Percentiles rank a stretch among this genome's conserved stretches.
Conservation (phyloP, 805 yeast species). For the Zygosaccharomyces gambellarensis region DNA sequence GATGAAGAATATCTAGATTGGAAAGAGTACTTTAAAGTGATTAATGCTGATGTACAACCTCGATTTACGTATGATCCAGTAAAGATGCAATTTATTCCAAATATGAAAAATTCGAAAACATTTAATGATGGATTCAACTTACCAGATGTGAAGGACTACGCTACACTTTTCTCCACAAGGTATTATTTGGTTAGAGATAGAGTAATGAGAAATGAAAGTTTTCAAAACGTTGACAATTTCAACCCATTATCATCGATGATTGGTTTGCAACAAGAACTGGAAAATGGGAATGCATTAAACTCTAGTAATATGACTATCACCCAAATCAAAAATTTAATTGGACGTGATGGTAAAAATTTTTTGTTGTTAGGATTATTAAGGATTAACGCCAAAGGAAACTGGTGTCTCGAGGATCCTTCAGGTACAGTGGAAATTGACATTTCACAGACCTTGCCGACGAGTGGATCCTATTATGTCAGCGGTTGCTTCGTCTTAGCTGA, state of each 20-base stretch:
- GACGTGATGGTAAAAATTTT: constrained; percentile 74
- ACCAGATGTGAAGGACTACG: constrained; percentile 29
- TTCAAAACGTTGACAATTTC: constrained; percentile 42
- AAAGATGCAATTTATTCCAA: constrained; percentile 56
- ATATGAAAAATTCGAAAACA: constrained; percentile 9
- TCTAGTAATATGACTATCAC: constrained; percentile 45
- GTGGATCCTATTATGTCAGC: constrained; percentile 58
- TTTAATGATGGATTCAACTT: constrained; percentile 13
- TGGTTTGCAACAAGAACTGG: constrained; percentile 20
- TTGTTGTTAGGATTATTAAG: constrained; percentile 72
- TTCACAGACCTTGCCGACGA: constrained; percentile 54
- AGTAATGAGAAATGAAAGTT: constrained; percentile 67
- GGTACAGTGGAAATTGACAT: constrained; percentile 68
- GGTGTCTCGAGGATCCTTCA: constrained; percentile 74
- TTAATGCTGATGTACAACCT: constrained; percentile 63
- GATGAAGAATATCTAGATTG: constrained; percentile 46
- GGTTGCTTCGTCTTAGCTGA: constrained; percentile 81
- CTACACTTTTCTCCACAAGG: constrained; percentile 48
- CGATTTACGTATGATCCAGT: constrained; percentile 54
- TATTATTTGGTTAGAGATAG: constrained; percentile 65
- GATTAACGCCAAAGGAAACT: constrained; percentile 58
- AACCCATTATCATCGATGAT: constrained; percentile 36
- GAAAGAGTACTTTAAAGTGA: constrained; percentile 65
- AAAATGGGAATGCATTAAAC: constrained; percentile 11
- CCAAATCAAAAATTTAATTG: constrained; percentile 75